Percentiles rank a stretch among this genome's conserved stretches.
Conservation (phyloP, 768 basidiomycete species). For the Wakefieldia striispora region DNA sequence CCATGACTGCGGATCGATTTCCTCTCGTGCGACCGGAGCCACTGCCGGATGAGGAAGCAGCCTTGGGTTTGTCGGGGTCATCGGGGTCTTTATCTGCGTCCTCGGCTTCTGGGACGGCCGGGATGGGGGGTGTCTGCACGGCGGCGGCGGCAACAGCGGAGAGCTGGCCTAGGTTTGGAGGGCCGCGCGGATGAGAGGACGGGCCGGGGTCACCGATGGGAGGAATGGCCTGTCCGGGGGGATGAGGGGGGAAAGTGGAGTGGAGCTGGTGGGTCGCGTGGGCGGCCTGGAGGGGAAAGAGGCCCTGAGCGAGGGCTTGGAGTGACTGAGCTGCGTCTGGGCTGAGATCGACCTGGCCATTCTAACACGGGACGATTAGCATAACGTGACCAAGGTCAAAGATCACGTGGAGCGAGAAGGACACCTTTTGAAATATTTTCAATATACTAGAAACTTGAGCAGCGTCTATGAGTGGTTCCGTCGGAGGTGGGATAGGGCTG, state of each 20-base stretch:
- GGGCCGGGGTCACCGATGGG: constrained; percentile 69
- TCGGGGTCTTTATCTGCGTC: constrained; percentile 29
- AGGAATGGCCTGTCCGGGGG: too few relatives aligned
- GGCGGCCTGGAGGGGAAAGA: constrained; percentile 23
- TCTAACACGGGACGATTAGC: constrained; percentile 28
- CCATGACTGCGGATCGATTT: constrained; percentile 59
- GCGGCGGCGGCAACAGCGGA: constrained; percentile 44
- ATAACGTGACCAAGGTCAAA: constrained; percentile 22
- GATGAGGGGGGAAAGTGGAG: constrained; percentile 23
- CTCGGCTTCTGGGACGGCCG: constrained; percentile 17
- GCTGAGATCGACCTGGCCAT: constrained; percentile 50
- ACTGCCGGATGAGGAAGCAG: constrained; percentile 28
- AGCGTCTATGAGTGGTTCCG: constrained; percentile 39
- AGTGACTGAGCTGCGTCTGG: constrained; percentile 62
- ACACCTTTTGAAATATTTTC: constrained; percentile 58
- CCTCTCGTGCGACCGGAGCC: constrained; percentile 46
- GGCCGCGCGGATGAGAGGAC: constrained; percentile 69
- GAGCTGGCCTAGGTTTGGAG: constrained; percentile 60
- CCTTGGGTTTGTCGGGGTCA: constrained; percentile 23
- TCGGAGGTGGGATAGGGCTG: constrained; percentile 8
- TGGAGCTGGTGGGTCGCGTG: constrained; percentile 26
- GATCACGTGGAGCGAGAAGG: constrained; percentile 29
- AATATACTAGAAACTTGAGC: constrained; percentile 60
- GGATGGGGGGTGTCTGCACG: constrained; percentile 38
- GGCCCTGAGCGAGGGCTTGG: constrained; percentile 50